Evolutionary conservation across 2,329 filamentous ascomycete species (phyloP).

Genomic region (Chrysoporthe deuterocubensis): DNA sequence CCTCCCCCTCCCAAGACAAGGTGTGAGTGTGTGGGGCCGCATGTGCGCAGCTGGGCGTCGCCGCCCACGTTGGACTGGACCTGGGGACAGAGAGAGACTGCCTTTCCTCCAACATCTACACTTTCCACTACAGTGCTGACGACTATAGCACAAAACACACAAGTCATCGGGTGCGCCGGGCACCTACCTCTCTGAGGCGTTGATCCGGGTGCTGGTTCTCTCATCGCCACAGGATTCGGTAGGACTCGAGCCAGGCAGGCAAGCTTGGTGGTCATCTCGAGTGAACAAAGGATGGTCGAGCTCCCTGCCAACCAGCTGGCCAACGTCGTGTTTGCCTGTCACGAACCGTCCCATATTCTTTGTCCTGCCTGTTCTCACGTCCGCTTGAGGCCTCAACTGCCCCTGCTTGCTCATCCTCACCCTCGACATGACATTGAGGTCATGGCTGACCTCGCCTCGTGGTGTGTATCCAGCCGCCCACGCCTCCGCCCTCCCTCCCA

Average conservation of each 20-base stretch:
- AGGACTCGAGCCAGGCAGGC: conserved; percentile 6
- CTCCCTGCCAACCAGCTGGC: neutral
- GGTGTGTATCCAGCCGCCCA: conserved; percentile 24
- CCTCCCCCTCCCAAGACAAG: conserved; percentile 21
- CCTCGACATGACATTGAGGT: conserved; percentile 22
- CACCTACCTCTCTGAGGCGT: conserved; percentile 4
- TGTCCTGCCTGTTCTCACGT: conserved; percentile 10
- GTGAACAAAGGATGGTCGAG: neutral
- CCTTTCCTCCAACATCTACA: conserved; percentile 18
- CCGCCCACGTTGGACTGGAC: conserved; percentile 1
- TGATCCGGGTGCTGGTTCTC: neutral
- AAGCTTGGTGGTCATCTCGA: neutral
- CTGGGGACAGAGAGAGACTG: neutral
- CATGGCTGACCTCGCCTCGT: conserved; percentile 27
- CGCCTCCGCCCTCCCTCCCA: conserved; percentile 13
- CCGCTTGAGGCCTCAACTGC: neutral
- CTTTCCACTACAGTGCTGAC: conserved; percentile 6
- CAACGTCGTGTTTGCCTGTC: neutral
- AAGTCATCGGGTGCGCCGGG: conserved; percentile 4
- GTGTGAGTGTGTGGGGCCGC: conserved; percentile 21
- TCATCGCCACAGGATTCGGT: conserved; percentile 9
- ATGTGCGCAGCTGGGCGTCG: conserved; percentile 14
- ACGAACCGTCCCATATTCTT: conserved; percentile 13
- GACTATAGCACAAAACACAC: neutral
- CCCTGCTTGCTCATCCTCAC: conserved; percentile 19